Conservation (phyloP, 768 basidiomycete genomes). For the Harrya chromipes region DNA sequence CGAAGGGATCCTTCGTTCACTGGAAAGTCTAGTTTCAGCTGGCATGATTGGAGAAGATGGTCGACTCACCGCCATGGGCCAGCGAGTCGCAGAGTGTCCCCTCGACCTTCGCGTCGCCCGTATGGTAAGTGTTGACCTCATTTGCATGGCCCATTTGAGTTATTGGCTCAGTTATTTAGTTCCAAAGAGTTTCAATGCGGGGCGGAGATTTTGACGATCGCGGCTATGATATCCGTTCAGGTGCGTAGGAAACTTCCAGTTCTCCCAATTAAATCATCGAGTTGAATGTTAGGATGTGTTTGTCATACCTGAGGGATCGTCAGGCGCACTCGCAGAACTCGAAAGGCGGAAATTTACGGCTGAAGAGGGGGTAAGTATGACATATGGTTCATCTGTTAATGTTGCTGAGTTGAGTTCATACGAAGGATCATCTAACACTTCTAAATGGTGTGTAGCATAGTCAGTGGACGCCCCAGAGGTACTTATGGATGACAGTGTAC, state of each 20-base stretch:
- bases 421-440: slow-evolving; percentile 89
- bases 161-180: slow-evolving; percentile 62
- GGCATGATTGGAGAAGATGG: slow-evolving; percentile 86
- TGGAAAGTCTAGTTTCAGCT: slow-evolving; percentile 77
- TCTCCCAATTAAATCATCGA: not conserved
- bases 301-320: slow-evolving; percentile 79
- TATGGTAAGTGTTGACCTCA: slow-evolving; percentile 57
- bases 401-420: slow-evolving; percentile 4
- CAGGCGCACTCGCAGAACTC: slow-evolving; percentile 84
- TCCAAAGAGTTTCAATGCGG: slow-evolving; percentile 87
- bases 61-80: slow-evolving; percentile 70
- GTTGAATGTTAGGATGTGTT: slow-evolving; percentile 72
- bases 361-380: slow-evolving; percentile 84
- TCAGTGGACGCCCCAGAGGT: not conserved
- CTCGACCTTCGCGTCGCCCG: slow-evolving; percentile 91
- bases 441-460: slow-evolving; percentile 64
- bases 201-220: slow-evolving; percentile 93
- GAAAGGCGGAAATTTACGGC: slow-evolving; percentile 96
- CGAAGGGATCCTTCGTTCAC: slow-evolving; percentile 77
- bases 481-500: slow-evolving; percentile 58
- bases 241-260: slow-evolving; percentile 36
- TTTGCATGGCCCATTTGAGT: slow-evolving; percentile 1
- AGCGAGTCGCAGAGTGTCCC: slow-evolving; percentile 90
- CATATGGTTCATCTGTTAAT: not conserved
- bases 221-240: slow-evolving; percentile 93